Percentiles rank a stretch among this genome's conserved stretches.
These are phyloP conservation scores for Talaromyces liani DNA, from an alignment of 495 filamentous ascomycete species.

Conservation along the genomic window DNA sequence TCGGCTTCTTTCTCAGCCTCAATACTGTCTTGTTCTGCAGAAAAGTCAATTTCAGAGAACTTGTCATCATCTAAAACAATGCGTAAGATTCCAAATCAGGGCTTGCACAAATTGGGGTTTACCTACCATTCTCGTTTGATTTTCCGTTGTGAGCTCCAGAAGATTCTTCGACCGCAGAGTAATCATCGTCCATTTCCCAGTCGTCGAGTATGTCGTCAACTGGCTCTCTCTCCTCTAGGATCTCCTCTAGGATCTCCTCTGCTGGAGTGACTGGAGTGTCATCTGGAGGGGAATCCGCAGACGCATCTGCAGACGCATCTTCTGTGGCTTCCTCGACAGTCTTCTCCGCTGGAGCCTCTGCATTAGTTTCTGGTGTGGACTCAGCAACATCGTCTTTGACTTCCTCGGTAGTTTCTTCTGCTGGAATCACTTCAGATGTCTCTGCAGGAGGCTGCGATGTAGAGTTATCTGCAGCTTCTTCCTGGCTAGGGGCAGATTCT, in stretches of 20 bases:
- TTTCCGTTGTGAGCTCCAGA: neutral
- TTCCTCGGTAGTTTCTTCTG: neutral
- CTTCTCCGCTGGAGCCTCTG: constrained; percentile 4
- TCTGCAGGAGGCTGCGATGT: neutral
- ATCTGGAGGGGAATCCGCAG: constrained; percentile 8
- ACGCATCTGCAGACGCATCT: constrained; percentile 8
- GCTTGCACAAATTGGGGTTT: neutral
- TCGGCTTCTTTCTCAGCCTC: constrained; percentile 24
- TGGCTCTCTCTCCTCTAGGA: constrained; percentile 13
- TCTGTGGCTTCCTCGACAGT: neutral
- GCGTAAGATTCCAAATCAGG: neutral
- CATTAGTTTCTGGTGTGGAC: neutral
- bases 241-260: constrained; percentile 11
- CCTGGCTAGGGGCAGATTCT: constrained; percentile 1
- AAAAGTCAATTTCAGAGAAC: constrained; percentile 23
- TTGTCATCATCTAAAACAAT: constrained; percentile 17
- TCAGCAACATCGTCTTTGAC: neutral
- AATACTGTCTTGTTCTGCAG: constrained; percentile 22
- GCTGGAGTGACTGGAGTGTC: constrained; percentile 1
- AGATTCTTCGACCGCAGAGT: neutral
- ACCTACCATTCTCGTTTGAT: constrained; percentile 7
- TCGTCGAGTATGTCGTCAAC: constrained; percentile 8
- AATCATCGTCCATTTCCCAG: constrained; percentile 4
- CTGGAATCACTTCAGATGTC: constrained; percentile 3
- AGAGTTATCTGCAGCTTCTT: constrained; percentile 6